A percentile compares a stretch with the other conserved stretches of the same genome.
Evolutionary conservation across 1,284 basidiomycete genomes (phyloP).

Genomic region (Sanghuangporus baumii): DNA sequence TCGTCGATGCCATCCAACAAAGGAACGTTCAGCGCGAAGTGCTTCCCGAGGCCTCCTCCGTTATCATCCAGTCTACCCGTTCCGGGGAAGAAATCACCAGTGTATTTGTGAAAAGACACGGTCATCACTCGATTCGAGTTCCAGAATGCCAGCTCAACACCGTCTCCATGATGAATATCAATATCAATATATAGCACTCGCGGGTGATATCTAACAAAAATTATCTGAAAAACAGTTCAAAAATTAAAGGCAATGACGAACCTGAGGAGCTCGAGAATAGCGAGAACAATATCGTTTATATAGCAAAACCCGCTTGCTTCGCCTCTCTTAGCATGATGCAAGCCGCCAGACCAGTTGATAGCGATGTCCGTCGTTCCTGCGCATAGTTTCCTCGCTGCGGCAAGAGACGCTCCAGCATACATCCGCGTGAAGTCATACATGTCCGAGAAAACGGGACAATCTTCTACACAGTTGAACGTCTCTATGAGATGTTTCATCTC

Average conservation of each 20-base stretch:
- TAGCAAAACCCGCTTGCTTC: constrained; percentile 98
- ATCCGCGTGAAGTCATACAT: constrained; percentile 90
- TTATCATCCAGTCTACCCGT: constrained; percentile 93
- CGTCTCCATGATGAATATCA: constrained; percentile 96
- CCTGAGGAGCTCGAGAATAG: constrained; percentile 89
- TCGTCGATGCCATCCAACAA: constrained; percentile 97
- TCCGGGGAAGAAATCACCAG: constrained; percentile 96
- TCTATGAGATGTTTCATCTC: constrained; percentile 73
- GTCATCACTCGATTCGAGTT: constrained; percentile 97
- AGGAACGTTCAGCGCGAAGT: constrained; percentile 95
- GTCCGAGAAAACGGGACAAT: constrained; percentile 91
- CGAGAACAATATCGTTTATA: constrained; percentile 92
- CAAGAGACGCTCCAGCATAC: constrained; percentile 88
- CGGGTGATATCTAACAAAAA: constrained; percentile 64
- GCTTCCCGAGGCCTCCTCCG: constrained; percentile 82
- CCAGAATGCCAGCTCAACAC: constrained; percentile 97
- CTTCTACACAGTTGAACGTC: constrained; percentile 86
- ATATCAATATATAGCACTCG: constrained; percentile 96
- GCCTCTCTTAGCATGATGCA: constrained; percentile 94
- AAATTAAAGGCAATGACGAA: constrained; percentile 29
- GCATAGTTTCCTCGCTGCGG: constrained; percentile 82
- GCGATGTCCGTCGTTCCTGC: constrained; percentile 91
- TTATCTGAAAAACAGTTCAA: neutral
- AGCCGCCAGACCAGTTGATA: constrained; percentile 95
- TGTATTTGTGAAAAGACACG: constrained; percentile 99